Conservation (phyloP, 495 filamentous ascomycete genomes). For the Astrothelium macrocarpum region DNA sequence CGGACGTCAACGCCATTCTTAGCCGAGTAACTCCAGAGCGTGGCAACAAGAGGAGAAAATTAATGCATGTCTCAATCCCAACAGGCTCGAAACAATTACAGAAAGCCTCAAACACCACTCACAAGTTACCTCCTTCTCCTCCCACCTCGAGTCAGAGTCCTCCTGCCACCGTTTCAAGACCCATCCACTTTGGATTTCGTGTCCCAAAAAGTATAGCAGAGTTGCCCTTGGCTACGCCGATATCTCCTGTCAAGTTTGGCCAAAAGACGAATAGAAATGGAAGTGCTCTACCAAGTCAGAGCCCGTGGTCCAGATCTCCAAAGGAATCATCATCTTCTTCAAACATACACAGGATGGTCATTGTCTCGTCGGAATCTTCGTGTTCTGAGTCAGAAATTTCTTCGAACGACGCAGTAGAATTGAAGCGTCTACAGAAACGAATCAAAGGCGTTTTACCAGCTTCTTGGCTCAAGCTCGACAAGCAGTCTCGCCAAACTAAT, state of each 20-base stretch:
- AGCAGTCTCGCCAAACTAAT: neutral
- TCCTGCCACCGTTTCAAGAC: neutral
- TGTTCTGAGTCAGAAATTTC: conserved; percentile 11
- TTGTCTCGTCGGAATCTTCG: conserved; percentile 5
- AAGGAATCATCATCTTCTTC: neutral
- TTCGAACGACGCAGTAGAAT: conserved; percentile 14
- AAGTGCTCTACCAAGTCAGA: neutral
- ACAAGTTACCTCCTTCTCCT: conserved; percentile 28
- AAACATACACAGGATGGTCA: neutral
- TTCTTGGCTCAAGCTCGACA: conserved; percentile 74
- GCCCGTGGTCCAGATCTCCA: neutral
- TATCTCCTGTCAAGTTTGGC: conserved; percentile 13
- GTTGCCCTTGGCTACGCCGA: conserved; percentile 17
- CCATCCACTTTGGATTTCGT: neutral
- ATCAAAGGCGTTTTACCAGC: conserved; percentile 85
- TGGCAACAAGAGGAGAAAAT: conserved; percentile 20
- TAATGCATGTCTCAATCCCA: conserved; percentile 8
- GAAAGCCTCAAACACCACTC: neutral
- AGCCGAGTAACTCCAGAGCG: conserved; percentile 4
- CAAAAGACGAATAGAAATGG: neutral
- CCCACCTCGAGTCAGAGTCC: conserved; percentile 33
- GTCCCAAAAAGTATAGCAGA: conserved; percentile 28
- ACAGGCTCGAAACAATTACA: neutral
- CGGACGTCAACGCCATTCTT: conserved; percentile 18
- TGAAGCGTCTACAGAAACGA: conserved; percentile 40